Conservation (phyloP, 257 asterid species). For the Solanum clarkiae region DNA sequence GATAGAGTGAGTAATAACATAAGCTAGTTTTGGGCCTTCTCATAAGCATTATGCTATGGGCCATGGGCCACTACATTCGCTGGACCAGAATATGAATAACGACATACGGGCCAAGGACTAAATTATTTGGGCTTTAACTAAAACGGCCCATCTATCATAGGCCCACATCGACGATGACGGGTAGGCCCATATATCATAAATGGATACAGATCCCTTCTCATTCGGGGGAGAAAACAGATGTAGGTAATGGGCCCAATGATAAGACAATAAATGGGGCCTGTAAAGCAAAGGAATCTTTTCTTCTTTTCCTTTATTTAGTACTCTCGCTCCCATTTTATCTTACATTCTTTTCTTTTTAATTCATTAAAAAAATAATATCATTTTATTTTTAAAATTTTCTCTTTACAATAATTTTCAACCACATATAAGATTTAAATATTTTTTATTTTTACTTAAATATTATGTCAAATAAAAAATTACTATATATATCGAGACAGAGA, state of each 20-base stretch:
- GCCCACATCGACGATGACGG: not conserved
- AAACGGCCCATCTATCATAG: not conserved
- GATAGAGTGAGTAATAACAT: too few relatives aligned
- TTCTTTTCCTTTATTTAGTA: not conserved
- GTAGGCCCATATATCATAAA: not conserved
- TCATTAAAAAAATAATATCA: too few relatives aligned
- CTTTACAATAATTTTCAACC: too few relatives aligned
- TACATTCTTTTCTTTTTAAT: too few relatives aligned
- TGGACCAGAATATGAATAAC: not conserved
- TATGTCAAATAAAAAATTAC: fast-evolving
- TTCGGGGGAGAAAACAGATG: not conserved
- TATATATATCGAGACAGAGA: too few relatives aligned
- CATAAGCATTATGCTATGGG: too few relatives aligned
- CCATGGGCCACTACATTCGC: too few relatives aligned
- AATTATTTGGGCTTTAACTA: not conserved
- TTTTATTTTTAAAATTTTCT: too few relatives aligned
- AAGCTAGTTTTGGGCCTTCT: too few relatives aligned
- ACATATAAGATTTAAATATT: too few relatives aligned
- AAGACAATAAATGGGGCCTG: not conserved
- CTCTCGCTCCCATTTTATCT: too few relatives aligned
- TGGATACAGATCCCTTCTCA: not conserved
- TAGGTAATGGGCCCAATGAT: not conserved
- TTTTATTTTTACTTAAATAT: too few relatives aligned
- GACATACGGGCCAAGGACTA: not conserved
- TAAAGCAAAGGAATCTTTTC: not conserved